These are phyloP conservation scores for Kuraishia hungarica DNA, from an alignment of 805 yeast species.

Conservation along the genomic window DNA sequence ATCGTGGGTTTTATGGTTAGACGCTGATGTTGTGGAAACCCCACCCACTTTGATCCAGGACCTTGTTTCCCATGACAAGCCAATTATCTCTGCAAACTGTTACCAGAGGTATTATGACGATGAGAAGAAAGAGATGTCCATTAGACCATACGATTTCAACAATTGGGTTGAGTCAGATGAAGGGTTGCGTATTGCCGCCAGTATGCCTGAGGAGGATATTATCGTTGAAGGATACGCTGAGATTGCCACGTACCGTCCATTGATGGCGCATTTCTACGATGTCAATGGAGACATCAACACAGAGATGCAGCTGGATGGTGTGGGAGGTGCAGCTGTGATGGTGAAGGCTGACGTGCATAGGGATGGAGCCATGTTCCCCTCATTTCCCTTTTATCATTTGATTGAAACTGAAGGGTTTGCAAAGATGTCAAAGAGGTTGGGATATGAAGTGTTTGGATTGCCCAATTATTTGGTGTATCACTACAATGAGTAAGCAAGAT, in stretches of 20 bases:
- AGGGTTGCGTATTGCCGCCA: constrained; percentile 66
- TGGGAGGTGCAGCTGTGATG: constrained; percentile 93
- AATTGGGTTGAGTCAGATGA: constrained; percentile 88
- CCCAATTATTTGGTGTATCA: constrained; percentile 94
- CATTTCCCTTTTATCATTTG: constrained; percentile 93
- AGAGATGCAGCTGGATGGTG: constrained; percentile 89
- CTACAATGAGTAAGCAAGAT: constrained; percentile 53
- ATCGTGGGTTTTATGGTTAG: constrained; percentile 95
- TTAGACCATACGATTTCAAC: constrained; percentile 91
- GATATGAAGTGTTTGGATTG: constrained; percentile 84
- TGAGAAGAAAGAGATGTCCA: constrained; percentile 38
- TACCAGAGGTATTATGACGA: constrained; percentile 73
- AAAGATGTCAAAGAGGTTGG: constrained; percentile 93
- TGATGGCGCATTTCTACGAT: constrained; percentile 87
- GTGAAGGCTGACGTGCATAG: constrained; percentile 97
- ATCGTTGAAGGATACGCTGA: constrained; percentile 92
- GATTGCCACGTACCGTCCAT: constrained; percentile 86
- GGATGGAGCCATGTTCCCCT: constrained; percentile 99
- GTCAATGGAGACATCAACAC: constrained; percentile 49
- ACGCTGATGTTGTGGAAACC: constrained; percentile 88
- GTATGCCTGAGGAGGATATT: constrained; percentile 80
- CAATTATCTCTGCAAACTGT: constrained; percentile 87
- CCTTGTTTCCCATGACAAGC: constrained; percentile 74
- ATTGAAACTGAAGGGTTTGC: constrained; percentile 98
- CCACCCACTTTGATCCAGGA: constrained; percentile 82